phyloP scores from a whole-genome alignment of 495 filamentous ascomycete genomes.

The Neurospora tetraspora region DNA sequence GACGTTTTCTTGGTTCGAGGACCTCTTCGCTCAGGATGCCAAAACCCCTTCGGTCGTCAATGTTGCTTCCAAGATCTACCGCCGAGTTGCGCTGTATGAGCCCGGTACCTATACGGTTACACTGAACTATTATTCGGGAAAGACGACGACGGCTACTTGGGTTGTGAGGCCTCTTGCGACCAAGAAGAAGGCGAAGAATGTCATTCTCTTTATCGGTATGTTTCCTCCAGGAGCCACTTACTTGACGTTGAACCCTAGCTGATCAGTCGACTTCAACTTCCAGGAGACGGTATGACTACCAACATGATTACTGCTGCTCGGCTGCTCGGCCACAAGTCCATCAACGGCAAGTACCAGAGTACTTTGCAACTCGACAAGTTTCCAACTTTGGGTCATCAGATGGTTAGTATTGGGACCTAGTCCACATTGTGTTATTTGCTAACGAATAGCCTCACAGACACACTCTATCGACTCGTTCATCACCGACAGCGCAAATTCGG shows the following conservation, averaged over 20 bases:
- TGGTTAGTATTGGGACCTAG: slow-evolving; percentile 22
- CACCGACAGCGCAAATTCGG: slow-evolving; percentile 68
- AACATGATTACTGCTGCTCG: slow-evolving; percentile 68
- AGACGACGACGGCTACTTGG: slow-evolving; percentile 58
- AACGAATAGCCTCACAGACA: slow-evolving; percentile 16
- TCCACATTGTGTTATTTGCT: neutral
- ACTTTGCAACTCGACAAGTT: slow-evolving; percentile 61
- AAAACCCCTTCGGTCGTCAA: slow-evolving; percentile 54
- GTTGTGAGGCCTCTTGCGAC: slow-evolving; percentile 53
- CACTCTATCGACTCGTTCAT: slow-evolving; percentile 70
- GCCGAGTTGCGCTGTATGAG: slow-evolving; percentile 55
- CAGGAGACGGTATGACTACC: slow-evolving; percentile 65
- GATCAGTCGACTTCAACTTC: neutral
- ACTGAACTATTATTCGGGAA: slow-evolving; percentile 54
- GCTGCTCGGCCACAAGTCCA: slow-evolving; percentile 59
- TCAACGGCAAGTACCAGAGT: slow-evolving; percentile 66
- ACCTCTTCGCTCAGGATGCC: slow-evolving; percentile 60
- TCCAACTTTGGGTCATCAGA: slow-evolving; percentile 60
- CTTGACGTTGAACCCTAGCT: neutral
- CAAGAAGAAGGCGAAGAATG: slow-evolving; percentile 63
- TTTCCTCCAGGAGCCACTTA: neutral
- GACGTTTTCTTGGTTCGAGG: slow-evolving; percentile 65
- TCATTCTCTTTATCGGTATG: slow-evolving; percentile 62
- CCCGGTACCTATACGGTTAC: slow-evolving; percentile 62
- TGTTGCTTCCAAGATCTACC: slow-evolving; percentile 60